Conservation (phyloP, 805 yeast species). For the Candida coleopterorum region DNA sequence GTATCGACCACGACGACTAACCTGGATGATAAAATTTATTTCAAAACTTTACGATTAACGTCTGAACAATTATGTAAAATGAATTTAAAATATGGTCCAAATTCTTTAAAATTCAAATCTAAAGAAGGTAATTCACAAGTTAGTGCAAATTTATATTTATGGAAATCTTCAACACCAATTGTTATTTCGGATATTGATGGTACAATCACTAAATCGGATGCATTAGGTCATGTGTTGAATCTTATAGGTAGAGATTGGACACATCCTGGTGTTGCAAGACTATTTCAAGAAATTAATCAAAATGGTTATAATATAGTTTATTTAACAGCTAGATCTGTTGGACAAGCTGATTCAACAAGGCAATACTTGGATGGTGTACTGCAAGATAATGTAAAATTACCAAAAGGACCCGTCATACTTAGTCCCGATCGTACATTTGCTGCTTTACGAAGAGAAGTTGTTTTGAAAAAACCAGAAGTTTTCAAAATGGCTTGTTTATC, state of each 20-base stretch:
- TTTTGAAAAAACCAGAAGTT: slow-evolving; percentile 93
- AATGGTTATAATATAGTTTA: slow-evolving; percentile 95
- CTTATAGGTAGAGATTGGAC: slow-evolving; percentile 98
- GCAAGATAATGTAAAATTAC: slow-evolving; percentile 69
- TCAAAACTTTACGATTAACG: slow-evolving; percentile 84
- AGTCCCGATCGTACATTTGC: slow-evolving; percentile 97
- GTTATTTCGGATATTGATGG: slow-evolving; percentile 98
- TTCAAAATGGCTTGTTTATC: slow-evolving; percentile 95
- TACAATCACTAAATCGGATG: slow-evolving; percentile 96
- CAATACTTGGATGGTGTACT: slow-evolving; percentile 72
- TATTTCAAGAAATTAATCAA: slow-evolving; percentile 77
- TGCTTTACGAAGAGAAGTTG: slow-evolving; percentile 86
- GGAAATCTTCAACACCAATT: slow-evolving; percentile 82
- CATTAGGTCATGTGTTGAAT: slow-evolving; percentile 90
- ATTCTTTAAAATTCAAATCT: slow-evolving; percentile 72
- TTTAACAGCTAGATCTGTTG: slow-evolving; percentile 91
- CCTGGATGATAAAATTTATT: slow-evolving; percentile 42
- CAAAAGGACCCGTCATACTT: slow-evolving; percentile 88
- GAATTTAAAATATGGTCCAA: slow-evolving; percentile 72
- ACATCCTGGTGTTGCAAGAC: slow-evolving; percentile 88
- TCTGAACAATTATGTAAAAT: slow-evolving; percentile 80
- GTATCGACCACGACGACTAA: slow-evolving; percentile 8
- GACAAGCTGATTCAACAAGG: slow-evolving; percentile 90
- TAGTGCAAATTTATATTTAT: slow-evolving; percentile 66
- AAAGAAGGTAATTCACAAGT: slow-evolving; percentile 79